Evolutionary conservation across 2,329 filamentous ascomycete genomes (phyloP).

Genomic region (Colletotrichum paranaense): DNA sequence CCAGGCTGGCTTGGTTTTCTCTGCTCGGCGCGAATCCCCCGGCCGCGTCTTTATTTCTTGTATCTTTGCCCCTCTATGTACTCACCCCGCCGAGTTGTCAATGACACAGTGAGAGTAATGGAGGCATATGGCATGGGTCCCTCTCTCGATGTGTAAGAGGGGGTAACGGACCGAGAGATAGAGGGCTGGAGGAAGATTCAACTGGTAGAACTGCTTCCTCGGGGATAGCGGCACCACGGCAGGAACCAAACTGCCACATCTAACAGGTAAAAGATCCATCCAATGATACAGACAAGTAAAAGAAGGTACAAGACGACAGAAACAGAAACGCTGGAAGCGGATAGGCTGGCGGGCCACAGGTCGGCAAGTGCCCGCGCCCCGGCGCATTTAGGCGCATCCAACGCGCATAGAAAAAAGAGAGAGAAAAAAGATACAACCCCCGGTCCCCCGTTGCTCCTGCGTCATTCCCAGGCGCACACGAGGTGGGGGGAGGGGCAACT

Average conservation of each 20-base stretch:
- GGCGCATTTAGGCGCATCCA: neutral
- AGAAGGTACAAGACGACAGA: neutral
- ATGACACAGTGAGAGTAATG: neutral
- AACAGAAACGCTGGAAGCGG: constrained; percentile 2
- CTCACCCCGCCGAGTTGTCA: neutral
- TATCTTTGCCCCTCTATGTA: neutral
- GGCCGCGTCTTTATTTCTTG: neutral
- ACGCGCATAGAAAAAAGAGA: neutral
- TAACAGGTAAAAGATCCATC: neutral
- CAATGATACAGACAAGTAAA: neutral
- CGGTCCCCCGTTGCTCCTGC: neutral
- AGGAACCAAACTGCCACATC: neutral
- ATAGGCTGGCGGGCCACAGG: constrained; percentile 5
- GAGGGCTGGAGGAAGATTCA: neutral
- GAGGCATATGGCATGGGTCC: too few relatives aligned
- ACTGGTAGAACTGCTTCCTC: constrained; percentile 8
- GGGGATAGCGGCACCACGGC: neutral
- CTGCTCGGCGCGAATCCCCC: neutral
- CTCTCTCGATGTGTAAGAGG: neutral
- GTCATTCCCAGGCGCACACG: constrained; percentile 30
- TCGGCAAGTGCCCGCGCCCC: neutral
- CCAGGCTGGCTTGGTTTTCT: constrained; percentile 8
- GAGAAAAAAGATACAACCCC: neutral
- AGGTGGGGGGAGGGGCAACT: constrained; percentile 33
- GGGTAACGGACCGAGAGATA: neutral